Base-by-base conservation (phyloP, 2,329 filamentous ascomycete species). In the Arachnomyces sp. region DNA sequence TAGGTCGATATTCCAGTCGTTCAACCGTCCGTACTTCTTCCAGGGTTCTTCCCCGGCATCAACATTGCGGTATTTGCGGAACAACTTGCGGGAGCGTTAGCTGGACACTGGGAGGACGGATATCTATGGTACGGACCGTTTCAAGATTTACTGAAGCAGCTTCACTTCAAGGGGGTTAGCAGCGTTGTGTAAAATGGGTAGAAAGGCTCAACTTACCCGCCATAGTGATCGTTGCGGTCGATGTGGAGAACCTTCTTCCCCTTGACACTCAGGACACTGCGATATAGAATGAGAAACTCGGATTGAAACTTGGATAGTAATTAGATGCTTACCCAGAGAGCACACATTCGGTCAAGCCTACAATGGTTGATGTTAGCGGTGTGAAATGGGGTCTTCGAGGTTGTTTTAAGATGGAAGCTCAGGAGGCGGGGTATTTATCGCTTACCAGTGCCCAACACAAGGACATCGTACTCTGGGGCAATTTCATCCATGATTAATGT, bases 1-100 rank as follows among this genome's bases (percentile, higher is more conserved):
- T 46, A 98, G 78, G 63, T 98, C 93, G 67, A 98, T 93, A 75
- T 95, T 96, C 92, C 92, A 98, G 77, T 96, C 90, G 71, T 95
- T 95, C 63, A 82, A 74, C 45, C 92, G 84, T 56, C 90, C 90
- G 66, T 95, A 96, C 69, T 95, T 89, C 75, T 93, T 90, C 92
- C 92, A 96, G 52, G 90, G 89, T 74, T 95, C 86, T 60, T 88
- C 82, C 54, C 84, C 86, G 47, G 75, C 63, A 44, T 70, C 64
- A 62, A 80, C 86, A 73, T 92, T 92, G 64, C 86, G 86, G 66
- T 95, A 93, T 67, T 89, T 93, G 74, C 92, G 94, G 78, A 94
- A 96, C 56, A 98, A 84, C 87, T 93, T 51, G 30, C 35, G n/a
- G 21, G 36, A 21, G 33, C 34, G 56, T 76, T 47, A 67, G 61